Percentiles rank a stretch among this genome's conserved stretches.
phyloP scores from a whole-genome alignment of 306 rosid species.

The Rubus idaeus region DNA sequence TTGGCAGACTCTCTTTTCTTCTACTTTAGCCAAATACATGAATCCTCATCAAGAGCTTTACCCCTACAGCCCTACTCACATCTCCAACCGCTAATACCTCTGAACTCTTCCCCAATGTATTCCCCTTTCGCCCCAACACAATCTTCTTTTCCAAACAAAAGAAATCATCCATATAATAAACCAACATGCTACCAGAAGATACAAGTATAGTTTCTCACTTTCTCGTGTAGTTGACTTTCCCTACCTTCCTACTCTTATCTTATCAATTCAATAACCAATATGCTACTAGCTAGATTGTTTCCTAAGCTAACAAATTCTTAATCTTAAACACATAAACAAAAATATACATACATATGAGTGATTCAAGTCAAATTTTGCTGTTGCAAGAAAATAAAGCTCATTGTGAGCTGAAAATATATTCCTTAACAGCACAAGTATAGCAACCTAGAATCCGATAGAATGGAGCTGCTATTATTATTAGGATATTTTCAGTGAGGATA shows the following conservation, averaged over 20 bases:
- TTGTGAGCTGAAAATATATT: background rate
- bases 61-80: too few relatives aligned
- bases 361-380: background rate
- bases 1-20: too few relatives aligned
- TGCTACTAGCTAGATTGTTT: background rate
- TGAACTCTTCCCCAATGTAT: background rate
- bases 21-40: too few relatives aligned
- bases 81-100: background rate
- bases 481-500: background rate
- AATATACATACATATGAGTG: background rate
- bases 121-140: background rate
- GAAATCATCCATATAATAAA: background rate
- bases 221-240: conserved; percentile 7
- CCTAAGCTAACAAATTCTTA: background rate
- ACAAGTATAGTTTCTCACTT: conserved; percentile 1
- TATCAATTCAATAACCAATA: background rate
- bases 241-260: background rate
- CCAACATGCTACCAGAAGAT: background rate
- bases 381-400: background rate
- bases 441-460: background rate
- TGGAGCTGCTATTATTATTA: too few relatives aligned
- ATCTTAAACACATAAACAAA: background rate
- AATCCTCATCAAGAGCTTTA: too few relatives aligned
- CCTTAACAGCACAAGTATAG: background rate
- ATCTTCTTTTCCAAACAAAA: background rate